Evolutionary conservation across 2,329 filamentous ascomycete species (phyloP).

Genomic region (Aspergillus piperis): DNA sequence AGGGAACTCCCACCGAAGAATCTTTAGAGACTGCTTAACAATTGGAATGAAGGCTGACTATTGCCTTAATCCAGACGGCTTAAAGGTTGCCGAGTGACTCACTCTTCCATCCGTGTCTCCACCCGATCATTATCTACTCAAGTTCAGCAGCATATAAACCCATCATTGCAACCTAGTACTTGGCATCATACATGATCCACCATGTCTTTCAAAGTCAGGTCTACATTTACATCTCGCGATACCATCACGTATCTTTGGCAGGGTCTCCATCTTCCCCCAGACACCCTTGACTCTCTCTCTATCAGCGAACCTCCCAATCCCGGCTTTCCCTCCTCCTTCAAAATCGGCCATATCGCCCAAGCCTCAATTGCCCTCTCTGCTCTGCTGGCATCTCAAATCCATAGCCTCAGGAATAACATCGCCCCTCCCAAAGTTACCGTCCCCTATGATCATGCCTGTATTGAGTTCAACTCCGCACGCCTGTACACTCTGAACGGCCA

Average conservation of each 20-base stretch:
- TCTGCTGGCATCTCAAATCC: constrained; percentile 52
- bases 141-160: background rate
- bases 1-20: background rate
- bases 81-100: no score
- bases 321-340: constrained; percentile 54
- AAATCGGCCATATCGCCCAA: constrained; percentile 56
- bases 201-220: background rate
- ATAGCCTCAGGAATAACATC: constrained; percentile 36
- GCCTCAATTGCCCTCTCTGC: constrained; percentile 54
- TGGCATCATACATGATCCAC: background rate
- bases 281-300: constrained; percentile 23
- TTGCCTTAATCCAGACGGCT: background rate
- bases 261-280: constrained; percentile 17
- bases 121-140: background rate
- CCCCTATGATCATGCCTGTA: constrained; percentile 48
- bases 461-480: constrained; percentile 58
- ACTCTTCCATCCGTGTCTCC: no score
- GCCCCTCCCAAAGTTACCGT: constrained; percentile 46
- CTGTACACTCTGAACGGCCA: constrained; percentile 49
- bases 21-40: no score
- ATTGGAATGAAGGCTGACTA: background rate
- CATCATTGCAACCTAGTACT: background rate
- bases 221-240: constrained; percentile 8
- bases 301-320: constrained; percentile 8
- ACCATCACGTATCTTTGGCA: constrained; percentile 23